Base-by-base conservation (phyloP, 1,284 basidiomycete species). In the Coniophora puteana region DNA sequence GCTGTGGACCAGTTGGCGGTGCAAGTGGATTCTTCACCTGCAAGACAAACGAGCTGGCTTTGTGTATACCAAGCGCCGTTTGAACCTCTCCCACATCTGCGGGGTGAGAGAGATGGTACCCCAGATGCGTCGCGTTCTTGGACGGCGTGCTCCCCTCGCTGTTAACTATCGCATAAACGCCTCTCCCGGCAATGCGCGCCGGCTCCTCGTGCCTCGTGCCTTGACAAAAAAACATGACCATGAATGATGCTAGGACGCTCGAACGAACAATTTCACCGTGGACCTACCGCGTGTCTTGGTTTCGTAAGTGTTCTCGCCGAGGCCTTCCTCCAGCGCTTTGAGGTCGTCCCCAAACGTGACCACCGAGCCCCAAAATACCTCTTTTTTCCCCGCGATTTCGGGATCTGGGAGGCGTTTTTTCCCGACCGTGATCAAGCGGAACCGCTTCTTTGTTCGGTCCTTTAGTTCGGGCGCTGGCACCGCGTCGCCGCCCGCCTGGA, bases 351-450 rank as follows among this genome's bases (percentile, higher is more conserved):
- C 76, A 4, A 79, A 65, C 3, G 66, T 67, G 1, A 67, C 65
- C 1, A 81, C 69, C 2, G 69, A 65, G 0, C 71, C 78, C 78
- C 78, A 83, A 51, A 80, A 79, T 0, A 64, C 67, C 39, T 72
- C 65, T 43, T 74, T 74, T 21, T 68, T 68, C 2, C 65, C 64
- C 1, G 56, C 60, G 3, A 51, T 54, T 7, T 71, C 66, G 3
- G 77, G 71, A 47, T 79, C 71, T 0, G 80, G 81, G 3, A 83
- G 57, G 30, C 67, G 69, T 59, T 84, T 85, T 66, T 80, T 82
- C 3, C 81, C 80, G 25, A 83, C 57, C 3, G 73, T 69, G 29
- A 83, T 62, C 21, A 83, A 53, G 3, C 79, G 71, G 52, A 74
- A 80, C 29, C 66, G 66, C 48, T 74, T 71, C 48, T 67, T 65